phyloP scores from a whole-genome alignment of 305 asterid species.

The Galium porrigens region DNA sequence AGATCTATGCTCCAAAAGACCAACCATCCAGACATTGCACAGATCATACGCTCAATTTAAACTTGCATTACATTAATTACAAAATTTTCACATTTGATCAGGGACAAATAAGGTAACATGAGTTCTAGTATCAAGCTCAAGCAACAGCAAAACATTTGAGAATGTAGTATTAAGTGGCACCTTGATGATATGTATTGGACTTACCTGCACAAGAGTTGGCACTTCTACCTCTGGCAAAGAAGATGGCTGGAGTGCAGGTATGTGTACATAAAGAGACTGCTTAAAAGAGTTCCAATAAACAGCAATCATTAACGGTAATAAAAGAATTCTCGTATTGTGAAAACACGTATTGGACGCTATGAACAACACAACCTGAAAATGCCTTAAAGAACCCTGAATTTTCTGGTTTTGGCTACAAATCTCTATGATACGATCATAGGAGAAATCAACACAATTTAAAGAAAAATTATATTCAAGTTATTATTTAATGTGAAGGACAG shows the following conservation, averaged over 20 bases:
- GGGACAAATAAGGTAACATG: neutral
- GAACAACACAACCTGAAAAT: neutral
- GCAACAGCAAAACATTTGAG: neutral
- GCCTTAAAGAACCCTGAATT: neutral
- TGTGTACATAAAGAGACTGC: slow-evolving; percentile 89
- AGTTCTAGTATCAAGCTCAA: neutral
- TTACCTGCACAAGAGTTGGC: slow-evolving; percentile 90
- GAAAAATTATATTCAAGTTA: neutral
- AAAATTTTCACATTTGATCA: neutral
- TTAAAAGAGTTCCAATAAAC: slow-evolving; percentile 13
- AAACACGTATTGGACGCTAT: neutral
- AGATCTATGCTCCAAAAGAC: neutral
- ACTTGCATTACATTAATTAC: neutral
- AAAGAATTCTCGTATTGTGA: neutral
- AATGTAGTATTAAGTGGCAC: slow-evolving; percentile 1
- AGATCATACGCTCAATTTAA: neutral
- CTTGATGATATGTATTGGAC: neutral
- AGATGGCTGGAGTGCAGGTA: slow-evolving; percentile 85
- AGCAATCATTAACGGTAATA: neutral
- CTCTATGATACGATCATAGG: neutral
- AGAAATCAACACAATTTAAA: neutral
- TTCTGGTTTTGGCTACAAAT: neutral
- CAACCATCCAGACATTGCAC: neutral
- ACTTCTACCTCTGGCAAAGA: slow-evolving; percentile 83
- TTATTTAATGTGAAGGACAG: neutral